These are phyloP conservation scores for Chara braunii DNA, from an alignment of 139 green algal species.

Conservation along the genomic window DNA sequence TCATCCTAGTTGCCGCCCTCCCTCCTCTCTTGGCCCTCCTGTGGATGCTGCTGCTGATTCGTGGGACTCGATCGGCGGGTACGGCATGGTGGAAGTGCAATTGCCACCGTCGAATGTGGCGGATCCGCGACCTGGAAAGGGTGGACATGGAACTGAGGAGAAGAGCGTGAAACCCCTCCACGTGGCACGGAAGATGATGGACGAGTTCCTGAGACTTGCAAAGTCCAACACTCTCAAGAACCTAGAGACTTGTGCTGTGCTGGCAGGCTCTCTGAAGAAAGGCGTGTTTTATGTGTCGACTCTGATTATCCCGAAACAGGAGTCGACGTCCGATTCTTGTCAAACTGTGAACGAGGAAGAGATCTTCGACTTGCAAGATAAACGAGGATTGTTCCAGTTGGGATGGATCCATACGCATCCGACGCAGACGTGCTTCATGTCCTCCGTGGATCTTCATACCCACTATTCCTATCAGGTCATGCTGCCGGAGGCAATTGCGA, in stretches of 20 bases:
- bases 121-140: background rate
- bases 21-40: too few species aligned
- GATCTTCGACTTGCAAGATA: slow-evolving; percentile 66
- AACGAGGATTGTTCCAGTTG: slow-evolving; percentile 66
- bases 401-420: slow-evolving; percentile 94
- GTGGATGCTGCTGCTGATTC: too few species aligned
- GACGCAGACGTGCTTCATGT: slow-evolving; percentile 92
- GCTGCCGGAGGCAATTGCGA: slow-evolving; percentile 85
- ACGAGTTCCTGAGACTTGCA: slow-evolving; percentile 44
- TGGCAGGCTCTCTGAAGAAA: slow-evolving; percentile 65
- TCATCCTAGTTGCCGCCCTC: too few species aligned
- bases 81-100: background rate
- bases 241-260: slow-evolving; percentile 82
- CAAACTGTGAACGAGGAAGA: slow-evolving; percentile 81
- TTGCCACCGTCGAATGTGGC: background rate
- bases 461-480: slow-evolving; percentile 55
- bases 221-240: slow-evolving; percentile 54
- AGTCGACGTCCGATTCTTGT: slow-evolving; percentile 45
- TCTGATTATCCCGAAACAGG: slow-evolving; percentile 88
- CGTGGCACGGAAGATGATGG: slow-evolving; percentile 32
- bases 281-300: slow-evolving; percentile 72
- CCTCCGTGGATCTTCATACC: slow-evolving; percentile 89
- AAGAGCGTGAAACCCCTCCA: background rate
- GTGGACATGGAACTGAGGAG: background rate
- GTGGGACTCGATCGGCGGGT: too few species aligned